Evolutionary conservation across 345 rosid genomes (phyloP), one percentile per base, ranked within the genome.

Genomic region (Bruguiera gymnorhiza): DNA sequence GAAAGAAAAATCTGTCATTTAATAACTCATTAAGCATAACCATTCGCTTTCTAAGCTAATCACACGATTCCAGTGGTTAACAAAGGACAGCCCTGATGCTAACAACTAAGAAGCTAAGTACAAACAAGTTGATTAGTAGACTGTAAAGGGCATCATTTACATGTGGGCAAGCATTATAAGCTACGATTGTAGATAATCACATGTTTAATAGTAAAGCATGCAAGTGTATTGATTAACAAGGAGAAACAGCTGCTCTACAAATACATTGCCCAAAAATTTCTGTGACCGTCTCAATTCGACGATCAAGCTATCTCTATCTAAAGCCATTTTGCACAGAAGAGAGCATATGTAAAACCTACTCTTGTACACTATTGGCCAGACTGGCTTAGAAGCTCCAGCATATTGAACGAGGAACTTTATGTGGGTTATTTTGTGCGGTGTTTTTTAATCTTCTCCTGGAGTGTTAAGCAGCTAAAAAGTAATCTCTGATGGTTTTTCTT

Each of bases 401-500:
- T 43, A 43, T 2, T 43, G 5, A 11, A 43, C 3, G 4, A 2
- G 18, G 50, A 43, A 43, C 3, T 10, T 43, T 43, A 43, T 3
- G 50, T 13, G 11, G 46, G 48, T 43, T 16, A 43, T 43, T 43
- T 2, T 11, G 4, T 43, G 15, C 18, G 1, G 30, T 23, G 1
- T 0, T 27, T 39, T 46, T 6, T 4, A 20, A 20, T 13, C 4
- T 9, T 54, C 31, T 24, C 19, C 18, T 2, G 2, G 3, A 53
- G 6, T n/a, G 62, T 46, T 65, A 79, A 65, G 86, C 74, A 66
- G 83, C 84, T 27, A 85, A 69, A 64, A 95, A 92, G 80, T 95
- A 95, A 82, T 95, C 97, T 50, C 90, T 82, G 70, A 95, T 92
- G 11, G 96, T 95, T 82, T 80, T 87, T 67, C 97, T 83, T 87